Conservation (phyloP, 768 basidiomycete genomes). For the Paxillus involutus region DNA sequence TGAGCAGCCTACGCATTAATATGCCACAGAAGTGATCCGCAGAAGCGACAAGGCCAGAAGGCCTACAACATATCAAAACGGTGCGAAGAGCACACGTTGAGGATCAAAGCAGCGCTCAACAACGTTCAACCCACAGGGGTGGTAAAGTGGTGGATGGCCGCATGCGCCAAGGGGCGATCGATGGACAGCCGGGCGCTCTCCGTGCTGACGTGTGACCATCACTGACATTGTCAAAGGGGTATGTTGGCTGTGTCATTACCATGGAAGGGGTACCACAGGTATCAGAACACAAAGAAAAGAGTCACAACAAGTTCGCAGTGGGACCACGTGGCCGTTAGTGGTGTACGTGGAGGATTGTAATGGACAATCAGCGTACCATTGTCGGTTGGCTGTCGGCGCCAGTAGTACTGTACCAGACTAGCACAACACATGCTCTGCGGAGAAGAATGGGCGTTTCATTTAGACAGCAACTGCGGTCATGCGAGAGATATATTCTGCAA, state of each 20-base stretch:
- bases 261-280: neutral
- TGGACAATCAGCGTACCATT: neutral
- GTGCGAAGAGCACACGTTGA: neutral
- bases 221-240: neutral
- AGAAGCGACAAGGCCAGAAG: neutral
- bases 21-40: neutral
- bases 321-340: neutral
- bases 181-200: slow-evolving; percentile 23
- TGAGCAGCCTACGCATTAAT: neutral
- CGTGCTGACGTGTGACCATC: slow-evolving; percentile 6
- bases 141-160: neutral
- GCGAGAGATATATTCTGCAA: neutral
- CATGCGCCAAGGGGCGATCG: slow-evolving; percentile 13
- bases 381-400: too few species aligned
- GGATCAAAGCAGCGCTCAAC: slow-evolving; percentile 10
- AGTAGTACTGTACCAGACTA: too few species aligned
- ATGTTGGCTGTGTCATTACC: neutral
- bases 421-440: neutral
- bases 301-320: neutral
- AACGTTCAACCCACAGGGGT: slow-evolving; percentile 23
- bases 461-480: neutral
- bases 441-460: neutral
- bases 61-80: neutral
- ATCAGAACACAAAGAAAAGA: slow-evolving; percentile 1
- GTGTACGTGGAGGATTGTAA: neutral